Base-by-base conservation (phyloP, 2,329 filamentous ascomycete species). In the Sarocladium kiliense region DNA sequence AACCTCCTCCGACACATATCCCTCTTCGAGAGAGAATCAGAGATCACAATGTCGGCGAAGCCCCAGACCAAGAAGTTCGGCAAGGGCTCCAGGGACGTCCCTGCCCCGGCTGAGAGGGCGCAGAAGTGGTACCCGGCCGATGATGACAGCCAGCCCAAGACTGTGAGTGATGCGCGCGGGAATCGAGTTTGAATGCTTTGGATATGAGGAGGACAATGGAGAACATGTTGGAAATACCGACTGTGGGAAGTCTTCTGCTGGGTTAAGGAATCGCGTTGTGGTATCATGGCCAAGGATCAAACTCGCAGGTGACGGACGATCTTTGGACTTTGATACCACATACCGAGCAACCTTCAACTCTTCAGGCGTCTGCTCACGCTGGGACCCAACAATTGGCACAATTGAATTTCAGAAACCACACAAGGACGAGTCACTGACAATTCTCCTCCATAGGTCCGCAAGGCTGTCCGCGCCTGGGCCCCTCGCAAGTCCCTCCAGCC, bases 41-140 rank as follows among this genome's bases (percentile, higher is more conserved):
- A 51, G 23, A 51, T 51, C 79, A 85, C 75, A 66, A 90, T 90
- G 87, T 88, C 87, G 81, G 78, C 79, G 68, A 86, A 88, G 85
- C 77, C 78, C 70, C 80, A 84, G 79, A 89, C 87, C 73, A 96
- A 96, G 90, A 93, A 89, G 84, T 97, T 96, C 85, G 91, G 91
- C 82, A 94, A 94, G 86, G 90, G 90, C 80, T 89, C 90, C 81
- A 87, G 93, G 82, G 84, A 88, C 77, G 87, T 97, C 77, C 91
- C 89, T 77, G 85, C 89, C 78, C 77, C 82, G 77, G 82, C 83
- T 74, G 86, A 96, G 79, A 96, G 95, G 89, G 93, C 93, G 71
- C 86, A 89, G 84, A 97, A 97, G 84, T 99, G 93, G 91, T 99
- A 99, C 82, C 90, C 91, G 77, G 89, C 91, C 74, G 89, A 95